phyloP scores from a whole-genome alignment of 2,329 filamentous ascomycete species.

The Aspergillus fructus region DNA sequence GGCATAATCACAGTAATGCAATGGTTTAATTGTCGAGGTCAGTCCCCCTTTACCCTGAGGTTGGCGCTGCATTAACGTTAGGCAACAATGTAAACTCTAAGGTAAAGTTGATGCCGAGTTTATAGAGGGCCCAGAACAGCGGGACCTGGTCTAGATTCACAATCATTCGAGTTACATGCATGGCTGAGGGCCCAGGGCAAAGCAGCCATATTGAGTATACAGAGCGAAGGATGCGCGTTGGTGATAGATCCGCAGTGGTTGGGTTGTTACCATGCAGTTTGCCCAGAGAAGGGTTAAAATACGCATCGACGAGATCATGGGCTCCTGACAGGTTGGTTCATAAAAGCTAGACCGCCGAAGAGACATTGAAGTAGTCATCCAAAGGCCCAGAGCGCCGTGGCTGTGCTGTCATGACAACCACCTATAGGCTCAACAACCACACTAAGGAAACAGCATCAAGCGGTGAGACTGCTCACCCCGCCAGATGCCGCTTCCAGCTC shows the following conservation, averaged over 20 bases:
- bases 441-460: background rate
- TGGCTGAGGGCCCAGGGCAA: too few relatives aligned
- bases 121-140: background rate
- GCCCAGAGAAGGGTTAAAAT: background rate
- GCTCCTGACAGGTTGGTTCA: background rate
- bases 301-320: background rate
- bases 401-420: too few relatives aligned
- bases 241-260: too few relatives aligned
- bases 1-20: background rate
- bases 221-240: too few relatives aligned
- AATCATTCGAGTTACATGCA: too few relatives aligned
- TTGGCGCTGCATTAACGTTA: background rate
- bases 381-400: too few relatives aligned
- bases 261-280: background rate
- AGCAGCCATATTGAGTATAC: too few relatives aligned
- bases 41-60: background rate
- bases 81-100: background rate
- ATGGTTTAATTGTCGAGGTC: background rate
- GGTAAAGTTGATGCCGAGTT: background rate
- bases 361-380: too few relatives aligned
- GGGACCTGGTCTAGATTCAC: background rate
- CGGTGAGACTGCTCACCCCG: background rate
- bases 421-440: background rate
- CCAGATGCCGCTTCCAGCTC: background rate
- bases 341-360: background rate